Conservation (phyloP, 257 asterid genomes). For the Paraleonurus japonicus region DNA sequence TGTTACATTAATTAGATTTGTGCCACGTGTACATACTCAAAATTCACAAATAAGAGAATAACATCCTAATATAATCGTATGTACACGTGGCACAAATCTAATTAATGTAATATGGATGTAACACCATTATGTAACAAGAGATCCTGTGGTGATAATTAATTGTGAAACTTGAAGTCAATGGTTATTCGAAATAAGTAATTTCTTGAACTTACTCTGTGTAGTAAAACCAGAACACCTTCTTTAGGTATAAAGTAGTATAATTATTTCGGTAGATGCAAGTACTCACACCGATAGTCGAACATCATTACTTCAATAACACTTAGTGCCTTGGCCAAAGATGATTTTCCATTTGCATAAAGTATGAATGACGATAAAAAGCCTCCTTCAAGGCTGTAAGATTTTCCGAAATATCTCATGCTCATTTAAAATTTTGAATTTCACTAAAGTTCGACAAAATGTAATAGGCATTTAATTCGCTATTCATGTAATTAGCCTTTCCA, state of each 20-base stretch:
- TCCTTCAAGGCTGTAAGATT: neutral
- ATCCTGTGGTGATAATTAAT: no score
- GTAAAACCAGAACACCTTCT: neutral
- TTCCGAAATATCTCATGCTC: neutral
- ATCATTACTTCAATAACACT: constrained; percentile 70
- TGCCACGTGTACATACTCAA: no score
- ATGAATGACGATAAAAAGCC: constrained; percentile 15
- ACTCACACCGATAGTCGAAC: constrained; percentile 77
- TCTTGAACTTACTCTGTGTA: neutral
- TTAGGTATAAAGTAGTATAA: neutral
- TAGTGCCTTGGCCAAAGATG: constrained; percentile 51
- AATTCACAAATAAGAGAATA: no score
- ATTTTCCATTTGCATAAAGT: constrained; percentile 88
- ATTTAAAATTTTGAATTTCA: neutral
- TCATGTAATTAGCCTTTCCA: neutral
- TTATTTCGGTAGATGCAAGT: neutral
- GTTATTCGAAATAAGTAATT: neutral
- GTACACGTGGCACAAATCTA: no score
- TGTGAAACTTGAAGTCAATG: neutral
- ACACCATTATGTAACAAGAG: no score
- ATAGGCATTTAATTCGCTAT: no score
- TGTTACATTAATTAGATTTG: no score
- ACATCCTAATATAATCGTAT: no score
- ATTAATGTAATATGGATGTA: no score
- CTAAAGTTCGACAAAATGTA: neutral